Conservation (phyloP, 164 flowering plant genomes). For the Macadamia tetraphylla region DNA sequence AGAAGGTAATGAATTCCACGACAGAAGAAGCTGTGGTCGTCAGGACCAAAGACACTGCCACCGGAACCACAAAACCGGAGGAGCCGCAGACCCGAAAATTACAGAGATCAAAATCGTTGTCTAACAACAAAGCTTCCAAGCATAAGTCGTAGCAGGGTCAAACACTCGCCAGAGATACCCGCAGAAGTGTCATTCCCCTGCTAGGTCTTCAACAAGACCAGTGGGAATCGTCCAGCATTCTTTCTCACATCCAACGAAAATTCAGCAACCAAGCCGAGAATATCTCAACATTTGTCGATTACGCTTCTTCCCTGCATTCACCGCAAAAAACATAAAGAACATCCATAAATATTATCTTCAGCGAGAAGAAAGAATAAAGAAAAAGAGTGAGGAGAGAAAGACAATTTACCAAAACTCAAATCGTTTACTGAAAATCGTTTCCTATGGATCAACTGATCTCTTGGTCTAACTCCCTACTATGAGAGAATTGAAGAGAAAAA, state of each 20-base stretch:
- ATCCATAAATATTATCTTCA: slow-evolving; percentile 1
- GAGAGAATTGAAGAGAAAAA: not conserved
- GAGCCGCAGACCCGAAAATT: not conserved
- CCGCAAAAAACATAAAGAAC: not conserved
- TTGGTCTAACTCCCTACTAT: not conserved
- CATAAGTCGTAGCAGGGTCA: slow-evolving; percentile 7
- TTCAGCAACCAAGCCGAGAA: not conserved
- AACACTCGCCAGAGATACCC: slow-evolving; percentile 5
- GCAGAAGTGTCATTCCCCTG: not conserved
- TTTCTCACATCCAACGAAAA: not conserved
- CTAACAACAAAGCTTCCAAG: not conserved
- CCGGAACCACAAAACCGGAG: not conserved
- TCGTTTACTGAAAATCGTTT: no score
- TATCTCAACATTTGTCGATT: not conserved
- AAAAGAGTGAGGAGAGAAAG: not conserved
- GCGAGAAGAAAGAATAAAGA: slow-evolving; percentile 1
- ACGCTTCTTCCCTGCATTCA: not conserved
- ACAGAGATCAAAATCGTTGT: slow-evolving; percentile 1
- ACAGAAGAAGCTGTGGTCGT: not conserved
- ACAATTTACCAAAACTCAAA: slow-evolving; percentile 1
- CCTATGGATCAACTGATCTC: slow-evolving; percentile 3
- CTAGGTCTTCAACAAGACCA: slow-evolving; percentile 2
- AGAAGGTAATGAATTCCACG: not conserved
- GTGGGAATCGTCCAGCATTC: slow-evolving; percentile 5
- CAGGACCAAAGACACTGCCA: not conserved